phyloP scores from a whole-genome alignment of 73 alveolate species.

The Blepharisma stoltei region DNA sequence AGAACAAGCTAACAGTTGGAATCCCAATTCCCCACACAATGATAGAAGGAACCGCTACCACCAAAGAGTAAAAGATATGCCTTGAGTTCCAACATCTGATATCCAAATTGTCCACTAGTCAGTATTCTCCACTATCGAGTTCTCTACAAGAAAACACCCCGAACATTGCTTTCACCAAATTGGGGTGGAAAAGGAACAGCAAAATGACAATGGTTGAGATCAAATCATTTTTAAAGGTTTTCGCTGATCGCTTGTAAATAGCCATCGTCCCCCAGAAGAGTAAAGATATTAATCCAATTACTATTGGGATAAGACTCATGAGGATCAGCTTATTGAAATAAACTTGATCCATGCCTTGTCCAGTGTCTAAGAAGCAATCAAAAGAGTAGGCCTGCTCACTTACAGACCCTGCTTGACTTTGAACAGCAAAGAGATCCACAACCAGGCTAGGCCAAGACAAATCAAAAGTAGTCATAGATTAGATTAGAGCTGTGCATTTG shows the following conservation, averaged over 20 bases:
- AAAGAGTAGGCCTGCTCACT: slow-evolving; percentile 38
- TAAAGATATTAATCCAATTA: slow-evolving; percentile 7
- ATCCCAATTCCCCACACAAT: slow-evolving; percentile 57
- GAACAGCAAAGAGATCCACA: not conserved
- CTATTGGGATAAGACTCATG: slow-evolving; percentile 39
- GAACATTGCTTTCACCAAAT: slow-evolving; percentile 45
- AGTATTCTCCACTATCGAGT: slow-evolving; percentile 29
- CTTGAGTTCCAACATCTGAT: slow-evolving; percentile 36
- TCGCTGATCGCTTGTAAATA: no score
- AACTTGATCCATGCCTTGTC: slow-evolving; percentile 22
- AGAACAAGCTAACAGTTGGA: slow-evolving; percentile 38
- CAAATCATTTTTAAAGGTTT: slow-evolving; percentile 31
- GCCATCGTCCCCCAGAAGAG: slow-evolving; percentile 36
- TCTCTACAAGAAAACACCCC: slow-evolving; percentile 42
- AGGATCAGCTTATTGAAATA: slow-evolving; percentile 41
- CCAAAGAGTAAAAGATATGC: slow-evolving; percentile 32
- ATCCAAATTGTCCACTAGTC: slow-evolving; percentile 33
- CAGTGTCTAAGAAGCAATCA: slow-evolving; percentile 44
- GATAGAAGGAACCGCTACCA: slow-evolving; percentile 43
- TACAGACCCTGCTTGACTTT: not conserved
- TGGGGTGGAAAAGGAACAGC: slow-evolving; percentile 56
- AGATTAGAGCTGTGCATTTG: no score
- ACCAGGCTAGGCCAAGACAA: not conserved
- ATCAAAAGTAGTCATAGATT: not conserved
- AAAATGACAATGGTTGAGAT: slow-evolving; percentile 41